Evolutionary conservation across 495 filamentous ascomycete species (phyloP), one percentile per base, ranked within the genome.

Genomic region (Trichoderma gamsii): DNA sequence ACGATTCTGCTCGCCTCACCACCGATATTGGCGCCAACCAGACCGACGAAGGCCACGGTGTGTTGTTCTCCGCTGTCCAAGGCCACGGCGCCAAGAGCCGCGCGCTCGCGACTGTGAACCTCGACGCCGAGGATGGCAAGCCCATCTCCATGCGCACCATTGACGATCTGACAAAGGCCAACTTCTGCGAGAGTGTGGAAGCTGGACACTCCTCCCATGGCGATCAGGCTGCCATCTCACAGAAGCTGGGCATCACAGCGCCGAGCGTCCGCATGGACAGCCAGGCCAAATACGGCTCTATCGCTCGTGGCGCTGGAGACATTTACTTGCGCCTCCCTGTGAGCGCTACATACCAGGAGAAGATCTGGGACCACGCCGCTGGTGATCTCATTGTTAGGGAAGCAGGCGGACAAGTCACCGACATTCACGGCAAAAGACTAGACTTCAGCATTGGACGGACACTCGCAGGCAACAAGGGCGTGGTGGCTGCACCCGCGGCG

Each of bases 321-420:
- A 87, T 99, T 71, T 98, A 98, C 77, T 81, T 99, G 71, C 84
- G 95, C 65, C 79, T 99, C 38, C 95, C 96, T 21, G 88, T 89
- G 15, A 88, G 84, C 72, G 88, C 88, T 74, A 87, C 88, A 29
- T 99, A 98, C 78, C 87, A 96, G 79, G 95, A 99, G 84, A 99
- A 99, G 84, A 98, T 99, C 71, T 99, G 95, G 95, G 95, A 99
- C 76, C 95, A 99, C 79, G 96, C 94, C 41, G 94, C 92, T n/a
- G 95, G 95, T 43, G 93, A 96, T 69, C 77, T 99, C 65, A 93
- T 99, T 72, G 93, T 97, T 13, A 85, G 92, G 63, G 95, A 99
- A 78, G 93, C 96, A 5, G 95, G 96, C 64, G 96, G 94, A 29
- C 82, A 90, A 73, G 95, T 99, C 43, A 96, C 90, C 21, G 95